A percentile compares a stretch with the other conserved stretches of the same genome.
These are phyloP conservation scores for Paramecium biaurelia DNA, from an alignment of 73 alveolate genomes.

Conservation along the genomic window DNA sequence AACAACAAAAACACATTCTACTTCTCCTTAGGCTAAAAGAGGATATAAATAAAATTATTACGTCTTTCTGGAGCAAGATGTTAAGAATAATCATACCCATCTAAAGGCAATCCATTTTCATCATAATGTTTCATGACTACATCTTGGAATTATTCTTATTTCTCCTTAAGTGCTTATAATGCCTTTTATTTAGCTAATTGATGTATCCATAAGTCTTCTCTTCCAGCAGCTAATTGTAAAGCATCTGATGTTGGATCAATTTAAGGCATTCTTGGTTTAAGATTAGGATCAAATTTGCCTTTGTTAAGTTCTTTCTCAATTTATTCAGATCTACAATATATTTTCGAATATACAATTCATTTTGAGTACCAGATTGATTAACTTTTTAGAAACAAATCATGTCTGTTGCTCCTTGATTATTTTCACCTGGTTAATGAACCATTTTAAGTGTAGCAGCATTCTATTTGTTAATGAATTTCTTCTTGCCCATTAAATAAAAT, in stretches of 20 bases:
- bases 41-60: background rate
- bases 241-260: background rate
- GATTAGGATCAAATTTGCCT: background rate
- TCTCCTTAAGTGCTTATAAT: background rate
- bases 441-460: background rate
- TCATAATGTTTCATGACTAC: background rate
- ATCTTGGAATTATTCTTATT: background rate
- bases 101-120: background rate
- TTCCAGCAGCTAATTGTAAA: background rate
- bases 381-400: background rate
- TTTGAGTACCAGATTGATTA: background rate
- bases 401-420: background rate
- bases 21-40: background rate
- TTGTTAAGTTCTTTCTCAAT: background rate
- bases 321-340: background rate
- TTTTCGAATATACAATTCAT: background rate
- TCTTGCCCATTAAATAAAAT: background rate
- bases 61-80: background rate
- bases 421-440: background rate
- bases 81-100: background rate
- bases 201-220: slow-evolving; percentile 1
- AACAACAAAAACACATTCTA: background rate
- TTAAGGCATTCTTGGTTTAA: background rate
- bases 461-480: background rate
- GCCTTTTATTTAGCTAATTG: background rate